phyloP scores from a whole-genome alignment of 2,329 filamentous ascomycete genomes.

The Ceratocystis papillata region DNA sequence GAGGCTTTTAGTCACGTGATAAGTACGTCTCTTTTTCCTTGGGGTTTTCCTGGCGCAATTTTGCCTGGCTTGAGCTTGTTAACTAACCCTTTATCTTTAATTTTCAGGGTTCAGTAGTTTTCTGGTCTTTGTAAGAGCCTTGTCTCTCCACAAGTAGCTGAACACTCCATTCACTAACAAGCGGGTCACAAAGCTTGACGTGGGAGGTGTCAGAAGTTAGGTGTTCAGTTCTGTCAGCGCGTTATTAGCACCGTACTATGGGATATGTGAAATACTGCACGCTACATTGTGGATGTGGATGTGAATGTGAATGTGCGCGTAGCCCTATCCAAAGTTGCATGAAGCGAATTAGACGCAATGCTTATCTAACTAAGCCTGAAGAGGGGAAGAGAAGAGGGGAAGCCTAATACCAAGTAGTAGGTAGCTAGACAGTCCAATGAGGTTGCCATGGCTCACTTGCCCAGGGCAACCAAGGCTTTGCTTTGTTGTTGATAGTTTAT shows the following conservation, averaged over 20 bases:
- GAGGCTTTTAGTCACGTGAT: not conserved
- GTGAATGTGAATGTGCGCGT: not conserved
- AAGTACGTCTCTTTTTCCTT: not conserved
- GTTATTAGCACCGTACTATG: not conserved
- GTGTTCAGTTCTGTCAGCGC: not conserved
- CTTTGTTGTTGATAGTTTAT: conserved; percentile 6
- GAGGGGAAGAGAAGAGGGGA: not conserved
- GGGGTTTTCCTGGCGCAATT: not conserved
- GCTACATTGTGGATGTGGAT: not conserved
- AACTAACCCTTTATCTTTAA: not conserved
- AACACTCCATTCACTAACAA: not conserved
- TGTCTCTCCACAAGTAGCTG: not conserved
- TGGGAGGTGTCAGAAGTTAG: not conserved
- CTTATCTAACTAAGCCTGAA: not conserved
- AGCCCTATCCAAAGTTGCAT: too few relatives aligned
- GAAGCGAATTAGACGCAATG: too few relatives aligned
- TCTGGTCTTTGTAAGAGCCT: not conserved
- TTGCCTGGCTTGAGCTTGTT: not conserved
- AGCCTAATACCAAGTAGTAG: not conserved
- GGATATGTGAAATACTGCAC: not conserved
- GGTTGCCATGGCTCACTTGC: conserved; percentile 6
- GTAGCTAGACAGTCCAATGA: not conserved
- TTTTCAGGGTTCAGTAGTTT: not conserved
- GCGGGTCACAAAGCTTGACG: not conserved
- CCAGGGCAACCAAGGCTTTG: conserved; percentile 1